Evolutionary conservation across 2,329 filamentous ascomycete species (phyloP), one percentile per base, ranked within the genome.

Genomic region (Stachybotrys elegans): DNA sequence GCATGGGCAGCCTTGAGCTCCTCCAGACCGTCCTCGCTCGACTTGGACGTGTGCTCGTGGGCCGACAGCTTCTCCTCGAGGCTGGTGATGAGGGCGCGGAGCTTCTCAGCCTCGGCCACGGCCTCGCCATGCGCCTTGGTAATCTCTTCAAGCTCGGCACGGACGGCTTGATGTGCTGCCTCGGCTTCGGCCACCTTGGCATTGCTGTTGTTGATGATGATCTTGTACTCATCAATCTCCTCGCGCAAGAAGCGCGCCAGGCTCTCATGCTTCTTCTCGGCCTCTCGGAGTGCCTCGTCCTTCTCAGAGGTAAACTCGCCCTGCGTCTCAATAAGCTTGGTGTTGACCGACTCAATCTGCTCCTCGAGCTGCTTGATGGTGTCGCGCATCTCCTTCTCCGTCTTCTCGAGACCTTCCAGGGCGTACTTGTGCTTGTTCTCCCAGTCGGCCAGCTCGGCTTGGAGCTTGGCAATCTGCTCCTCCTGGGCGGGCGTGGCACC

Each of bases 141-240:
- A 36, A 84, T 76, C 43, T 85, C 76, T 31, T 88, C 79, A 11
- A 94, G 74, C 55, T 92, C 78, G 38, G 76, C 67, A 55, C 81
- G 79, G 41, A 86, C 78, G 21, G 76, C 74, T 23, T 76, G 64
- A 58, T 94, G 85, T 4, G 84, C 79, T 50, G 83, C 69, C 63
- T 95, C 89, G 13, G 95, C 73, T 51, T 86, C 79, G 4, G 81
- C 74, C 22, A 95, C 82, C 55, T 83, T 87, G 31, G 76, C 61
- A 12, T 81, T 72, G 55, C 91, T 88, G 51, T 71, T 75, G 50
- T 78, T 76, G 54, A 94, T 84, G 29, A 86, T 79, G 4, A 76
- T 69, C 67, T 87, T 91, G 67, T 95, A 90, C 58, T 89, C 83
- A 42, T 91, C 82, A 43, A 96, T 84, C 59, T 95, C 84, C 47